phyloP scores from a whole-genome alignment of 495 filamentous ascomycete species.

The Talaromyces wortmannii region DNA sequence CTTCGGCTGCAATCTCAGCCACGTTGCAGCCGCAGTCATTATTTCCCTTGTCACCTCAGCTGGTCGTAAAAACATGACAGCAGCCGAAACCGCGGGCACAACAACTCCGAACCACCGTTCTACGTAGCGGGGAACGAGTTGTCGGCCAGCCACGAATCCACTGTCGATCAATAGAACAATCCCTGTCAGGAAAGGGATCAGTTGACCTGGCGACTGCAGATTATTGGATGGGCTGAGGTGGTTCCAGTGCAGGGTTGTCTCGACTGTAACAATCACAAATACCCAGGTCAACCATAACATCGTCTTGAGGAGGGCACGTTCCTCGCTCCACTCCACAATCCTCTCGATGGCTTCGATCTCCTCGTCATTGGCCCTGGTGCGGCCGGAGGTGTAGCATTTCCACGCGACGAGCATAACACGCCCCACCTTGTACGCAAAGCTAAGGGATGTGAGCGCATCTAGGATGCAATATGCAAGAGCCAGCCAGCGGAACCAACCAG shows the following conservation, averaged over 20 bases:
- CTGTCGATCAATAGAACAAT: neutral
- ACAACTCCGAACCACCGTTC: neutral
- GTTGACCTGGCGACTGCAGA: neutral
- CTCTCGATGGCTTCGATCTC: neutral
- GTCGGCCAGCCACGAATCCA: neutral
- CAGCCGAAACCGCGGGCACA: neutral
- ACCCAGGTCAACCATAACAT: neutral
- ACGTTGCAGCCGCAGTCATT: too few species aligned
- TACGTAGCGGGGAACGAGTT: too few species aligned
- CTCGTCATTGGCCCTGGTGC: neutral
- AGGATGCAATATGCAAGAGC: neutral
- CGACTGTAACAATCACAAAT: neutral
- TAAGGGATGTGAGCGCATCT: neutral
- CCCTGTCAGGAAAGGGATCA: neutral
- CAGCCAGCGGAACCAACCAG: neutral
- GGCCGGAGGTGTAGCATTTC: neutral
- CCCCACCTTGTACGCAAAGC: neutral
- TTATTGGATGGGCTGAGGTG: neutral
- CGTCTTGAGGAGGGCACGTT: neutral
- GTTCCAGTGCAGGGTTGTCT: neutral
- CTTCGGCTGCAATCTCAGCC: too few species aligned
- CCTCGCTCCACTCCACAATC: neutral
- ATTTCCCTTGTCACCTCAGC: too few species aligned
- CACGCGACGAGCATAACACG: neutral
- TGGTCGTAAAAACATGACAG: neutral